These are phyloP conservation scores for Aspergillus brunneoviolaceus DNA, from an alignment of 2,329 filamentous ascomycete species.

Conservation along the genomic window DNA sequence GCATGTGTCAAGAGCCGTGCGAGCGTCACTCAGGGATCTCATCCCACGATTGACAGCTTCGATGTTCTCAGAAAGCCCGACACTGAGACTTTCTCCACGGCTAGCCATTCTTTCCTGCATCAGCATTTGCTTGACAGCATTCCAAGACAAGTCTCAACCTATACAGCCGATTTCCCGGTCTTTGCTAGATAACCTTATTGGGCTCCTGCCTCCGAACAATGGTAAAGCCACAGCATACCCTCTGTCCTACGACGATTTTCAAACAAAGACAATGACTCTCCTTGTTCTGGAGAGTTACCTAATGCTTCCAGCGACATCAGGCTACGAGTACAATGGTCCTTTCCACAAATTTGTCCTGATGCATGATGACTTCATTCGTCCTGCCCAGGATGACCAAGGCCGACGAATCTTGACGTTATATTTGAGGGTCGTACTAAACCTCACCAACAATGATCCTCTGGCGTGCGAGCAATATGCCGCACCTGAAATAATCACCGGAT, in stretches of 20 bases:
- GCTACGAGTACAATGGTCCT: conserved; percentile 26
- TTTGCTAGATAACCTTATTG: conserved; percentile 31
- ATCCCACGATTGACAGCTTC: conserved; percentile 24
- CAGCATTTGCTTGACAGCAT: conserved; percentile 29
- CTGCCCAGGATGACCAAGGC: conserved; percentile 17
- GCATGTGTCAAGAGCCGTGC: conserved; percentile 33
- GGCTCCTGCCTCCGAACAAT: conserved; percentile 26
- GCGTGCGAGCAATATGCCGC: conserved; percentile 68
- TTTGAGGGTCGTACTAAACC: conserved; percentile 75
- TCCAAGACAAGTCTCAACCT: conserved; percentile 33
- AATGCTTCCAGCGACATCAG: conserved; percentile 27
- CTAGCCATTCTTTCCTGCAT: conserved; percentile 36
- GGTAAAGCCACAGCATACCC: background rate
- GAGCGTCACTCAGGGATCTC: conserved; percentile 29
- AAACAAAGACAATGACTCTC: conserved; percentile 30
- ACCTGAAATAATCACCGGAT: conserved; percentile 34
- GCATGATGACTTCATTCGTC: conserved; percentile 43
- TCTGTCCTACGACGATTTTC: conserved; percentile 18
- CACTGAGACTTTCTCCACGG: conserved; percentile 30
- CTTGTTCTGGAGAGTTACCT: conserved; percentile 42
- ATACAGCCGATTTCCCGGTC: conserved; percentile 27
- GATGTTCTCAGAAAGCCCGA: conserved; percentile 24
- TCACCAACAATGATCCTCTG: conserved; percentile 75
- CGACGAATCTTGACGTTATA: conserved; percentile 41
- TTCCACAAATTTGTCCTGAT: conserved; percentile 32